Evolutionary conservation across 352 stramenopile genomes (phyloP).

Genomic region (Pseudoperonospora humuli): DNA sequence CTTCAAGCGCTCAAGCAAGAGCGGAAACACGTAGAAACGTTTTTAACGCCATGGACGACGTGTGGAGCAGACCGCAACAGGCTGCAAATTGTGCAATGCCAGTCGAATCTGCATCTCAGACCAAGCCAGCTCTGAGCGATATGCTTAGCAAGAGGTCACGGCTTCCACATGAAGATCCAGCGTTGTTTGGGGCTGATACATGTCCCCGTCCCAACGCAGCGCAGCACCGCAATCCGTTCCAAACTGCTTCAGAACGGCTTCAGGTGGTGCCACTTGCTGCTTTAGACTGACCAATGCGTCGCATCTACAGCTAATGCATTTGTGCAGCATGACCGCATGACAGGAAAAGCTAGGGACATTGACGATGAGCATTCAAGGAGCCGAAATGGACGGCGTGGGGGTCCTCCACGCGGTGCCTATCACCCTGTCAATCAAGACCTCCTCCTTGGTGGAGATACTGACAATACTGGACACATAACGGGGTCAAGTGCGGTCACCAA

Average conservation of each 20-base stretch:
- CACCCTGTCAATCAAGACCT: conserved; percentile 74
- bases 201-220: conserved; percentile 1
- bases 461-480: conserved; percentile 19
- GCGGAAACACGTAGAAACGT: conserved; percentile 4
- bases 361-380: conserved; percentile 26
- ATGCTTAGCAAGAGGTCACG: conserved; percentile 31
- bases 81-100: conserved; percentile 7
- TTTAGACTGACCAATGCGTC: not conserved
- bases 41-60: conserved; percentile 9
- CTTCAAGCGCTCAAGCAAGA: not conserved
- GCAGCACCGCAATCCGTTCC: conserved; percentile 47
- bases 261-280: conserved; percentile 22
- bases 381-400: conserved; percentile 8
- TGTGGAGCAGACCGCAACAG: conserved; percentile 10
- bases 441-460: conserved; percentile 32
- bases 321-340: conserved; percentile 35
- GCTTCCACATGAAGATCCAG: conserved; percentile 16
- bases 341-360: conserved; percentile 30
- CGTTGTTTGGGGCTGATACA: conserved; percentile 15
- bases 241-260: conserved; percentile 61
- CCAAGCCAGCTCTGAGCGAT: conserved; percentile 23
- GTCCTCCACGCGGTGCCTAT: conserved; percentile 39
- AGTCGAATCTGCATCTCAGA: conserved; percentile 4
- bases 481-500: conserved; percentile 44
- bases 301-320: not conserved